These are phyloP conservation scores for Pleurotus eryngii DNA, from an alignment of 768 basidiomycete genomes.

Conservation along the genomic window DNA sequence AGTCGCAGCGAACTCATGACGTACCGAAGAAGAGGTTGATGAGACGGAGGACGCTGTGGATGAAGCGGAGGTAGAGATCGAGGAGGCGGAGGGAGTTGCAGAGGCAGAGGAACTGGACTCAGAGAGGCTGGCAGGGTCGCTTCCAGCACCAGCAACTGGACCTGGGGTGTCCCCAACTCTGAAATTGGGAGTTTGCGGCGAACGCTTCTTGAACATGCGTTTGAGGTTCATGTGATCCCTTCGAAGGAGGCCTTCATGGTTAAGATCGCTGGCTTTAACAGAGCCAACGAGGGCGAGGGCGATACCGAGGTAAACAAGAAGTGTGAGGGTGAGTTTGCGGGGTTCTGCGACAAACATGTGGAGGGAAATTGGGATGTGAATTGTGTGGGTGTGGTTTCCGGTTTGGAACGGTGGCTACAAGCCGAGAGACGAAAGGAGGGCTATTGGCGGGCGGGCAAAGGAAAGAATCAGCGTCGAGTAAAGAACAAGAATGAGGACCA, in stretches of 20 bases:
- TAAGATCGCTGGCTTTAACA: conserved; percentile 43
- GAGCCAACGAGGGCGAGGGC: conserved; percentile 45
- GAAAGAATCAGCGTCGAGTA: neutral
- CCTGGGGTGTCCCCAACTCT: conserved; percentile 10
- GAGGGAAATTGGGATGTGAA: conserved; percentile 3
- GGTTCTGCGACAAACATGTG: conserved; percentile 49
- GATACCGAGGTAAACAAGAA: conserved; percentile 61
- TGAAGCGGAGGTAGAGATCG: conserved; percentile 5
- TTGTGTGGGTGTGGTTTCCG: conserved; percentile 1
- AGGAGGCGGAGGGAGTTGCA: conserved; percentile 5
- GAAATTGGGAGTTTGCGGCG: conserved; percentile 25
- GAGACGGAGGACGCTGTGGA: conserved; percentile 10
- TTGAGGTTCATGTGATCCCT: conserved; percentile 57
- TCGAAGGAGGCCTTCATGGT: conserved; percentile 28
- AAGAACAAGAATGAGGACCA: neutral
- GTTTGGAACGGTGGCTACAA: conserved; percentile 8
- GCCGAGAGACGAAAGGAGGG: conserved; percentile 6
- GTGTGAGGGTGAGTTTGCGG: conserved; percentile 50
- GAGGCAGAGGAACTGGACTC: conserved; percentile 1
- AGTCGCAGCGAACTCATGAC: conserved; percentile 8
- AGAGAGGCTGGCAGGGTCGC: conserved; percentile 16
- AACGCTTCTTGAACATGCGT: conserved; percentile 70
- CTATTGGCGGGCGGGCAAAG: neutral
- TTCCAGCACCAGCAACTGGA: conserved; percentile 31
- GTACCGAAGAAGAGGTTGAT: conserved; percentile 11